phyloP scores from a whole-genome alignment of 2,329 filamentous ascomycete genomes.

The Xylaria sp. region DNA sequence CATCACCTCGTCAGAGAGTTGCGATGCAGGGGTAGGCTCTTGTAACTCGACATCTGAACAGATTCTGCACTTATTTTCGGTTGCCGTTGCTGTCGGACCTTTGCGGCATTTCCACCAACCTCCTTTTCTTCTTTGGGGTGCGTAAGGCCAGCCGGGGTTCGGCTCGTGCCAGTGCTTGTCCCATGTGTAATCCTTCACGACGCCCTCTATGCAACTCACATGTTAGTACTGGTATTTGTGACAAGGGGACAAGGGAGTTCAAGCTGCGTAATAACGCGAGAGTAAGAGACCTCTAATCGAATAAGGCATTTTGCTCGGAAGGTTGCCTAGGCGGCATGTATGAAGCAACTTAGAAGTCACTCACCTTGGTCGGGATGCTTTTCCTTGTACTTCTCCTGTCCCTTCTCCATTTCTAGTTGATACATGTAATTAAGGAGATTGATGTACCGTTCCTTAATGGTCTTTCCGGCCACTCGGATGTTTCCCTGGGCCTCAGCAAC shows the following conservation, averaged over 20 bases:
- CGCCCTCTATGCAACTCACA: slow-evolving; percentile 9
- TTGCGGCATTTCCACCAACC: slow-evolving; percentile 46
- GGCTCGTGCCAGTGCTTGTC: slow-evolving; percentile 45
- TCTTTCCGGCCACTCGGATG: slow-evolving; percentile 32
- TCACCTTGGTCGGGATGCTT: slow-evolving; percentile 34
- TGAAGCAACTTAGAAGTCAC: neutral
- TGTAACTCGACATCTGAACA: slow-evolving; percentile 13
- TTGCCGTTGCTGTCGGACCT: slow-evolving; percentile 23
- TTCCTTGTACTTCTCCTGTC: slow-evolving; percentile 15
- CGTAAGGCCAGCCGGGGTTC: slow-evolving; percentile 39
- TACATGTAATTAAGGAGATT: slow-evolving; percentile 38
- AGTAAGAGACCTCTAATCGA: neutral
- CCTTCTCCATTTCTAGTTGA: slow-evolving; percentile 32
- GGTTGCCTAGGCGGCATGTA: neutral
- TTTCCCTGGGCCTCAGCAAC: slow-evolving; percentile 26
- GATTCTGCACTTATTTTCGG: slow-evolving; percentile 31
- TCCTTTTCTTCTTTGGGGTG: slow-evolving; percentile 35
- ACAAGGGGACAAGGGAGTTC: neutral
- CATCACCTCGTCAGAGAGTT: slow-evolving; percentile 33
- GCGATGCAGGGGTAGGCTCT: slow-evolving; percentile 3
- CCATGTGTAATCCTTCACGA: slow-evolving; percentile 34
- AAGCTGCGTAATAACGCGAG: neutral
- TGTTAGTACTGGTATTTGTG: slow-evolving; percentile 15
- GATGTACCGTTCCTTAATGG: slow-evolving; percentile 30
- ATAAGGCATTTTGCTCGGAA: neutral